phyloP scores from a whole-genome alignment of 306 rosid species.

The Adenanthera pavonina region DNA sequence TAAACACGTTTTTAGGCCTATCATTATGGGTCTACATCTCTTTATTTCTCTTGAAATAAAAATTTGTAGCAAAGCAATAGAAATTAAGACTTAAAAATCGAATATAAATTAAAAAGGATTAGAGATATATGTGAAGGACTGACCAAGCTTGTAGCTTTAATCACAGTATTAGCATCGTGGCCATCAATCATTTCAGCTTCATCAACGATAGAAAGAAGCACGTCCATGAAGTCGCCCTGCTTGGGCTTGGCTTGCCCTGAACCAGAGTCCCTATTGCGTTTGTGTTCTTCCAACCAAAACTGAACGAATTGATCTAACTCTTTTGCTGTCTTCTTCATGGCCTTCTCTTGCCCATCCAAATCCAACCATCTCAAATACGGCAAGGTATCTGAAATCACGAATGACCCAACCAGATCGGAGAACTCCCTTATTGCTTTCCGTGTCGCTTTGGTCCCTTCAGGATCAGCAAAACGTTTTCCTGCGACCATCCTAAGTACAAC shows the following conservation, averaged over 20 bases:
- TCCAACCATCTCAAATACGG: slow-evolving; percentile 59
- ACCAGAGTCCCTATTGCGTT: background rate
- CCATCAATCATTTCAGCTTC: background rate
- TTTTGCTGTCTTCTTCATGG: slow-evolving; percentile 39
- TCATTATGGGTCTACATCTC: too few relatives aligned
- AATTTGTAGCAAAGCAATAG: background rate
- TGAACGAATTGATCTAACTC: slow-evolving; percentile 35
- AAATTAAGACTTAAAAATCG: background rate
- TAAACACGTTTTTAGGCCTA: too few relatives aligned
- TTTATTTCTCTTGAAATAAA: too few relatives aligned
- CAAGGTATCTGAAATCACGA: slow-evolving; percentile 29
- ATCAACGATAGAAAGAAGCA: slow-evolving; percentile 29
- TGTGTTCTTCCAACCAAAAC: slow-evolving; percentile 46
- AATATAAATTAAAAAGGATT: background rate
- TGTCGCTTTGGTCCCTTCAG: slow-evolving; percentile 7
- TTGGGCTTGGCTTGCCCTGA: background rate
- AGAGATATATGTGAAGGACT: background rate
- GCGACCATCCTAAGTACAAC: slow-evolving; percentile 31
- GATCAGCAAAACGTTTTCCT: slow-evolving; percentile 34
- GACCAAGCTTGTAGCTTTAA: slow-evolving; percentile 43
- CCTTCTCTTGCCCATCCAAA: slow-evolving; percentile 46
- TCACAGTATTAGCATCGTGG: slow-evolving; percentile 29
- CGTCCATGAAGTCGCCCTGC: slow-evolving; percentile 43
- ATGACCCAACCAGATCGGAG: slow-evolving; percentile 20
- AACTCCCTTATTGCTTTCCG: slow-evolving; percentile 16